Percentiles rank a stretch among this genome's conserved stretches.
Conservation (phyloP, 164 flowering plant genomes). For the Protea cynaroides region DNA sequence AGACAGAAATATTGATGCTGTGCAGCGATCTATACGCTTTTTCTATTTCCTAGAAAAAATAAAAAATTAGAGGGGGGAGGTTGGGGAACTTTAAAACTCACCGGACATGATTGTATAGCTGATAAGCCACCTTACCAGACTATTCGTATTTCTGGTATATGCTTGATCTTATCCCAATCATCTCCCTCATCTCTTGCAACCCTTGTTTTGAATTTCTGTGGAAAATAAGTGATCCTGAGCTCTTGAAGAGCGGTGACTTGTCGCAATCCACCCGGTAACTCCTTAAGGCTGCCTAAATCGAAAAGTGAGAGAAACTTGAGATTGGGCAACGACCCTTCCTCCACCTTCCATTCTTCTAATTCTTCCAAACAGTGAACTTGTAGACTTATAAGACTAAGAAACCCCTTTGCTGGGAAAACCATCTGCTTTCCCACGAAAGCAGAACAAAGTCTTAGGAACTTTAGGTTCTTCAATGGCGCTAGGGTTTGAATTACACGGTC, state of each 20-base stretch:
- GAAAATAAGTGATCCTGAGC: neutral
- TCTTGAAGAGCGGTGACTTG: neutral
- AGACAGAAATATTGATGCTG: no score
- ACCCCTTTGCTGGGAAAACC: neutral
- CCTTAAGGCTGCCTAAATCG: neutral
- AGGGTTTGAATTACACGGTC: no score
- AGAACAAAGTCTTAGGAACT: neutral
- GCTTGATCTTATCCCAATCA: conserved; percentile 4
- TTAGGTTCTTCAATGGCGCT: neutral
- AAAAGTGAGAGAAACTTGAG: neutral
- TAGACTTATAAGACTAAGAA: neutral
- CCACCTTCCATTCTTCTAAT: conserved; percentile 4
- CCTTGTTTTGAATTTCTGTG: neutral
- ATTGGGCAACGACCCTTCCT: conserved; percentile 1
- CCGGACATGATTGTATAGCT: no score
- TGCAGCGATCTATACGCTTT: no score
- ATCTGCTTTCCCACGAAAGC: neutral
- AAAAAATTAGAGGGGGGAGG: no score
- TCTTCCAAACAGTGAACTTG: neutral
- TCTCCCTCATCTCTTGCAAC: neutral
- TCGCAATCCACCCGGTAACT: conserved; percentile 6
- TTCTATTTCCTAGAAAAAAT: no score
- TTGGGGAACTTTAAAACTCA: no score
- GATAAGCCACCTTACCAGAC: no score
- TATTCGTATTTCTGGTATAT: no score